These are phyloP conservation scores for Linderniella brevidens DNA, from an alignment of 257 asterid genomes.

Conservation along the genomic window DNA sequence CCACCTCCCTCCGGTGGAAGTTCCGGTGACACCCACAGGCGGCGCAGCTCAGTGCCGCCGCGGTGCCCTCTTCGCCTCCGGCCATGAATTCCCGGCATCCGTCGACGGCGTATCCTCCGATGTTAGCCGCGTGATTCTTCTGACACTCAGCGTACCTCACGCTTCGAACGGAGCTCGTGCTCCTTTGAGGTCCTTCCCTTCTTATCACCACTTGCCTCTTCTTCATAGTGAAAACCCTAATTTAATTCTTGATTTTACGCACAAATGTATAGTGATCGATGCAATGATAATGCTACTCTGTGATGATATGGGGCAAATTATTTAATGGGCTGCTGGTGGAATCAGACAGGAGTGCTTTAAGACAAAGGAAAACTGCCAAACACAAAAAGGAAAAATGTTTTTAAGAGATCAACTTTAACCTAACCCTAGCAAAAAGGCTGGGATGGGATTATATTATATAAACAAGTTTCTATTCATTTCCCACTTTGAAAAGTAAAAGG, in stretches of 20 bases:
- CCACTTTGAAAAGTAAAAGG: constrained; percentile 26
- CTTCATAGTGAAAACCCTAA: constrained; percentile 13
- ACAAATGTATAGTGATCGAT: no score
- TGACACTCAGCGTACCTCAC: constrained; percentile 45
- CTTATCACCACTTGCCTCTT: constrained; percentile 26
- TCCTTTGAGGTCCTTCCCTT: constrained; percentile 12
- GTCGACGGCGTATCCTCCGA: constrained; percentile 49
- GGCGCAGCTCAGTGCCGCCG: constrained; percentile 34
- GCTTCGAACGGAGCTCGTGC: constrained; percentile 15
- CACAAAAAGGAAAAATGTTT: neutral
- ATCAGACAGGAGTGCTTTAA: neutral
- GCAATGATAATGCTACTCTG: no score
- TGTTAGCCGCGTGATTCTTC: constrained; percentile 44
- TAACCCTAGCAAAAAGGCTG: constrained; percentile 18
- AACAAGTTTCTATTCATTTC: constrained; percentile 12
- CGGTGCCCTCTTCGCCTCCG: constrained; percentile 34
- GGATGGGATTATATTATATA: constrained; percentile 12
- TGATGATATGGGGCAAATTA: no score
- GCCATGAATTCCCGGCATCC: constrained; percentile 69
- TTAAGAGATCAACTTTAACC: constrained; percentile 11
- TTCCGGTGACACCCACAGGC: constrained; percentile 63
- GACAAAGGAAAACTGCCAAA: constrained; percentile 8
- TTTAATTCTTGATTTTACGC: no score
- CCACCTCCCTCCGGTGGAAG: constrained; percentile 40
- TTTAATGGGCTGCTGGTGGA: constrained; percentile 4